Evolutionary conservation across 1,284 basidiomycete genomes (phyloP), one percentile per base, ranked within the genome.

Genomic region (Irpex lacteus): DNA sequence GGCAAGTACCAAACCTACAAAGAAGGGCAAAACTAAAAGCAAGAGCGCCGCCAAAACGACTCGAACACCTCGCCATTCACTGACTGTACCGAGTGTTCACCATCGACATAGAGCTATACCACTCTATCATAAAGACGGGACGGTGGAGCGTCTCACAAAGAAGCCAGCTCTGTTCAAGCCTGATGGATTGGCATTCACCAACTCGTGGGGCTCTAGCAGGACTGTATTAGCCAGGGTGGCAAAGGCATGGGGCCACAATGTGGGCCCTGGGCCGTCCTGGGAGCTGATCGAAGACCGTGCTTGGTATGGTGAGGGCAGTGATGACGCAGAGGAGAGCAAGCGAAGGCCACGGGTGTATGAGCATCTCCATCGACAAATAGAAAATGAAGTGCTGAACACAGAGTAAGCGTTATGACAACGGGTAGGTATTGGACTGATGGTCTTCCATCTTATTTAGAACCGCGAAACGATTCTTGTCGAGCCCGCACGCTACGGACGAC

Each of bases 221-320:
- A 54, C 73, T 0, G 77, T 75, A 47, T 75, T 77, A 3, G 80
- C 81, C 37, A 78, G 83, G 26, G 74, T 88, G 13, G 84, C 80
- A 68, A 90, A 85, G 68, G 79, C 87, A 0, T 89, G 86, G 85
- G 86, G 88, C 0, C 85, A 84, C 69, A 91, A 90, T 69, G 82
- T 90, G 19, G 89, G 90, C 1, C 74, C 83, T 6, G 92, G 92
- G 0, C 90, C 90, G 4, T 70, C 89, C 3, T 92, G 89, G 87
- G 85, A 90, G 61, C 73, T 92, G 40, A 75, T 84, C 52, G 90
- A 94, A 70, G 92, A 95, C 69, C 74, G 89, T 60, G 85, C 83
- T 0, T 94, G 89, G 85, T 92, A 81, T 73, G 92, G 90, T 70
- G 92, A 94, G 71, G 80, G 83, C 44, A 60, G 71, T 0, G 68